Evolutionary conservation across 2,329 filamentous ascomycete genomes (phyloP), one percentile per base, ranked within the genome.

Genomic region (Nothophaeocryptopus gaeumannii): DNA sequence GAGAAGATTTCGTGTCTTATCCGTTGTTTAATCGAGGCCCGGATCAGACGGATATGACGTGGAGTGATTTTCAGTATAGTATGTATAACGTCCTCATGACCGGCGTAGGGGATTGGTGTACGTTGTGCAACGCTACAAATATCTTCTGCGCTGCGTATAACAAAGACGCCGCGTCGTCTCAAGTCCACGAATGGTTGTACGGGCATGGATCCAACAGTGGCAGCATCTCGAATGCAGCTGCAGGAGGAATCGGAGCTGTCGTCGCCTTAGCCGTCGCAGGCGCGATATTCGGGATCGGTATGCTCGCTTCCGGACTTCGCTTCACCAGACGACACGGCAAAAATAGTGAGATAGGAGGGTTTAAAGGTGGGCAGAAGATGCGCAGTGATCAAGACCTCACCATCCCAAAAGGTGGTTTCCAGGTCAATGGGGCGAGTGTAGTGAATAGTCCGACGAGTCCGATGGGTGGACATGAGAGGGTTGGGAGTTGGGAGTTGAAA

Each of bases 401-500:
- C 2, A 67, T 78, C 13, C 64, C 72, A 1, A 73, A 72, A 41
- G 72, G 73, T 47, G 72, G 67, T 1, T 70, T 62, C 60, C 45
- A 64, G 63, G 64, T 53, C 63, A 64, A 52, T 44, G 67, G 56
- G 33, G 64, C 51, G 45, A 63, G 43, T 51, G 62, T 64, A 12
- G 59, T 70, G 54, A 64, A 68, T 60, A 67, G 14, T 68, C 52
- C 53, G 13, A 47, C 48, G 14, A 56, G 54, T 44, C 40, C 45
- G 33, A 39, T 45, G 5, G 30, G 51, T 15, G 72, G 72, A 1
- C 74, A 81, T 61, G 79, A 81, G 65, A 67, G 79, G 37, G 69
- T 76, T 13, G 79, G 77, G 0, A 82, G 79, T 52, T 83, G 80
- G 80, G 80, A 82, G 61, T 63, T 82, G 65, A 71, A 71, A 45